Evolutionary conservation across 2,329 filamentous ascomycete species (phyloP).

Genomic region (Colletotrichum neosansevieriae): DNA sequence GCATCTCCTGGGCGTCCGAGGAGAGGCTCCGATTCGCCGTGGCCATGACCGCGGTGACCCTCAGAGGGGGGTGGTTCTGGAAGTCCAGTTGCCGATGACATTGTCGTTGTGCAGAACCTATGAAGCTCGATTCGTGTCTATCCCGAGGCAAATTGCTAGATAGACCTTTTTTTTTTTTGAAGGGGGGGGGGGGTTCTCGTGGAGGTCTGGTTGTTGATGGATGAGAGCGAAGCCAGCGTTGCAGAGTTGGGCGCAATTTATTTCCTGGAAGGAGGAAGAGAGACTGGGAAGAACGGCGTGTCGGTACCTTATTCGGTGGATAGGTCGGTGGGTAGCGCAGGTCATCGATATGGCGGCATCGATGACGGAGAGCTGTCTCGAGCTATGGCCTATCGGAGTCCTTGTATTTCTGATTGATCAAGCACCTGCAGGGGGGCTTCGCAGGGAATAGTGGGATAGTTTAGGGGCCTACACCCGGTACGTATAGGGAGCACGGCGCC

Average conservation of each 20-base stretch:
- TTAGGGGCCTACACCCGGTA: too few species aligned
- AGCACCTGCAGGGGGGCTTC: conserved; percentile 3
- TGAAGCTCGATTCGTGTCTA: not conserved
- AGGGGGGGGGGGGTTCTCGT: not conserved
- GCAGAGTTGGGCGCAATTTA: not conserved
- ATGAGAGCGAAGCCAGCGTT: not conserved
- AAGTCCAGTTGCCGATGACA: conserved; percentile 78
- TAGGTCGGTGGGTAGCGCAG: not conserved
- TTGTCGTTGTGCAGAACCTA: conserved; percentile 48
- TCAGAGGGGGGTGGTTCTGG: conserved; percentile 61
- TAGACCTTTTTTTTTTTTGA: not conserved
- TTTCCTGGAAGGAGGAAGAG: conserved; percentile 10
- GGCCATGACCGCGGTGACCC: conserved; percentile 44
- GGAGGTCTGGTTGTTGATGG: not conserved
- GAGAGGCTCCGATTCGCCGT: conserved; percentile 56
- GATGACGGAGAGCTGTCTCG: conserved; percentile 37
- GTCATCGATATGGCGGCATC: conserved; percentile 36
- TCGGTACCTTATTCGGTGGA: conserved; percentile 8
- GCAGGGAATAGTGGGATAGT: conserved; percentile 14
- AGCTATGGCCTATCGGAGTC: conserved; percentile 35
- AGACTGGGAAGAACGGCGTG: not conserved
- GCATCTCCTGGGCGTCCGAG: conserved; percentile 75
- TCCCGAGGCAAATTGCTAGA: not conserved
- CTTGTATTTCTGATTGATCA: conserved; percentile 33
- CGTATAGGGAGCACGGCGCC: too few species aligned